These are phyloP conservation scores for Salix arbutifolia DNA, from an alignment of 345 rosid genomes.

Conservation along the genomic window DNA sequence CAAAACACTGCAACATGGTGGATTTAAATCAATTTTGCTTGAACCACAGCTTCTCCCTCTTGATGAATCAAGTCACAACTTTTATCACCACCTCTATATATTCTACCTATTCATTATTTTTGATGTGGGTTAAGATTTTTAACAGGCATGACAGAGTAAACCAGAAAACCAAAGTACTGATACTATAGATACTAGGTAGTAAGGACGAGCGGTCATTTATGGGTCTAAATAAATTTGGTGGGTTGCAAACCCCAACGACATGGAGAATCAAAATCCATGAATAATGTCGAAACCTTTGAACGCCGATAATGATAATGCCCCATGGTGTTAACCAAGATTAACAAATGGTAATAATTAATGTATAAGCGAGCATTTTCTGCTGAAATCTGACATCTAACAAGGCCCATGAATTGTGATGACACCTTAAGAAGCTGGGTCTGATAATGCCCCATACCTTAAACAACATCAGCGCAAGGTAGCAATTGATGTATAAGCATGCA, in stretches of 20 bases:
- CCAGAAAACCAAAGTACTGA: too few relatives aligned
- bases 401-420: neutral
- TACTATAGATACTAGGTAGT: too few relatives aligned
- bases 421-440: neutral
- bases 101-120: neutral
- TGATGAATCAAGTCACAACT: neutral
- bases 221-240: neutral
- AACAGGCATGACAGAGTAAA: too few relatives aligned
- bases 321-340: neutral
- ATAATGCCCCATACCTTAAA: neutral
- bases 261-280: neutral
- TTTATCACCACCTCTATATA: neutral
- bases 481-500: neutral
- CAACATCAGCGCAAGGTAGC: neutral
- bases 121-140: too few relatives aligned
- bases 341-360: neutral
- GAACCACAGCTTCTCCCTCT: neutral
- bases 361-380: conserved; percentile 1
- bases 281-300: neutral
- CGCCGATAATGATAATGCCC: neutral
- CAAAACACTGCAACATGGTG: neutral
- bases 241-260: neutral
- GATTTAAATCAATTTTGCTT: neutral
- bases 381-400: neutral
- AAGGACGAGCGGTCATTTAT: too few relatives aligned